These are phyloP conservation scores for Chrysosporium queenslandicum DNA, from an alignment of 2,329 filamentous ascomycete species.

Conservation along the genomic window DNA sequence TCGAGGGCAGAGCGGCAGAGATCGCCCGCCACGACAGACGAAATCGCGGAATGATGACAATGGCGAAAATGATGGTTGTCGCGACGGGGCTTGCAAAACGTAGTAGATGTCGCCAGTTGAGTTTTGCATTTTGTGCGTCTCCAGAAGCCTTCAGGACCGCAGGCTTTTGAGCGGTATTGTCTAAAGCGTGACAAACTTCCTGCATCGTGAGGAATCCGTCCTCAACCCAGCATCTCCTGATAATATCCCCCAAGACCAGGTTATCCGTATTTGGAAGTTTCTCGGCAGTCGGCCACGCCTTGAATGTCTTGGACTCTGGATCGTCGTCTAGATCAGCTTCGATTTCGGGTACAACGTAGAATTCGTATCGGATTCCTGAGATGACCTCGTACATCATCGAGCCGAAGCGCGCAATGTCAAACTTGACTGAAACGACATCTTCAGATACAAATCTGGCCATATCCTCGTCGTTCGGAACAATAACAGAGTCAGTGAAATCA, in stretches of 20 bases:
- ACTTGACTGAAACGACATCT: slow-evolving; percentile 16
- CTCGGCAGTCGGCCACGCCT: slow-evolving; percentile 5
- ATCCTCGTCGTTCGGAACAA: slow-evolving; percentile 5
- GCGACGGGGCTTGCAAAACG: too few species aligned
- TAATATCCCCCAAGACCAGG: slow-evolving; percentile 9
- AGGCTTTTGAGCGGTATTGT: too few species aligned
- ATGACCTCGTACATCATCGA: slow-evolving; percentile 17
- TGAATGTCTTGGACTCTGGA: slow-evolving; percentile 6
- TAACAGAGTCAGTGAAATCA: slow-evolving; percentile 7
- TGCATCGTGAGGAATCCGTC: too few species aligned
- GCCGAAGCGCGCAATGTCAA: slow-evolving; percentile 17
- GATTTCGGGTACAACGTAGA: slow-evolving; percentile 8
- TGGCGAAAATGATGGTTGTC: too few species aligned
- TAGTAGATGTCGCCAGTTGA: too few species aligned
- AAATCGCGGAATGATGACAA: neutral
- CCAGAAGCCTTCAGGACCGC: too few species aligned
- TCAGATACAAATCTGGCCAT: slow-evolving; percentile 12
- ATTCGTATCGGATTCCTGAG: slow-evolving; percentile 12
- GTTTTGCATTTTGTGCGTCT: too few species aligned
- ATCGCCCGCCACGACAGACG: too few species aligned
- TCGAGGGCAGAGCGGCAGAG: neutral
- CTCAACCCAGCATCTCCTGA: slow-evolving; percentile 9
- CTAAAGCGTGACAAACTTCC: too few species aligned
- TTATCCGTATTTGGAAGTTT: slow-evolving; percentile 1
- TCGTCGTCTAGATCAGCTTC: slow-evolving; percentile 7